These are phyloP conservation scores for Acanthamoeba rhysodes DNA, from an alignment of 208 protist genomes.

Conservation along the genomic window DNA sequence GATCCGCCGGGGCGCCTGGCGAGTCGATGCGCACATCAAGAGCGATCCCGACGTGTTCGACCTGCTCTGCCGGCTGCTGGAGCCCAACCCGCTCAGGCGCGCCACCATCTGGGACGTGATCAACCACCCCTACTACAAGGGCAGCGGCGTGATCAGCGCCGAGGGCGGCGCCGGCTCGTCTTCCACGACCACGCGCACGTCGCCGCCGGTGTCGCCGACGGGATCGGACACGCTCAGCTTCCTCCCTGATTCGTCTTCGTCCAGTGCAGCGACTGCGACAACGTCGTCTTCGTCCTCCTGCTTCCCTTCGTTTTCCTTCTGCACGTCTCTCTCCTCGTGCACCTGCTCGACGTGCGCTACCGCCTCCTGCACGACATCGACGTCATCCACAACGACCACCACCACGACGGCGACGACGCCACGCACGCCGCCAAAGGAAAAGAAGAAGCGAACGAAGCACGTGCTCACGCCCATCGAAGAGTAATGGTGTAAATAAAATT, in stretches of 20 bases:
- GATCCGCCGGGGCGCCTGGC: conserved; percentile 27
- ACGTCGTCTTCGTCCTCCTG: not conserved
- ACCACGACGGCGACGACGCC: not conserved
- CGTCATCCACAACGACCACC: not conserved
- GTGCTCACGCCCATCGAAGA: not conserved
- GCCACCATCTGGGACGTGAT: conserved; percentile 59
- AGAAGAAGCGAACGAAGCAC: not conserved
- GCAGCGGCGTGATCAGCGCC: not conserved
- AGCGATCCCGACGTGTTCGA: conserved; percentile 22
- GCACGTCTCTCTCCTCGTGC: not conserved
- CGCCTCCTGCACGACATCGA: not conserved
- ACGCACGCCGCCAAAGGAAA: not conserved
- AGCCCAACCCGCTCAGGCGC: conserved; percentile 14
- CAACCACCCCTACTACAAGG: conserved; percentile 55
- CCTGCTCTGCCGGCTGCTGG: conserved; percentile 23
- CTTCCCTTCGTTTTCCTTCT: not conserved
- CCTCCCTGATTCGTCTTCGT: not conserved
- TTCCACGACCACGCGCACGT: not conserved
- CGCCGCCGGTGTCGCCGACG: not conserved
- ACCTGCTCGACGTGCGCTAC: not conserved
- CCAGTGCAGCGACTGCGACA: not conserved
- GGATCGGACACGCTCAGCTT: not conserved
- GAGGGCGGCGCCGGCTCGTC: not conserved
- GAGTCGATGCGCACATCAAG: conserved; percentile 5
- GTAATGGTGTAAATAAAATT: not conserved